phyloP scores from a whole-genome alignment of 257 asterid genomes.

The Solanum paucissectum region DNA sequence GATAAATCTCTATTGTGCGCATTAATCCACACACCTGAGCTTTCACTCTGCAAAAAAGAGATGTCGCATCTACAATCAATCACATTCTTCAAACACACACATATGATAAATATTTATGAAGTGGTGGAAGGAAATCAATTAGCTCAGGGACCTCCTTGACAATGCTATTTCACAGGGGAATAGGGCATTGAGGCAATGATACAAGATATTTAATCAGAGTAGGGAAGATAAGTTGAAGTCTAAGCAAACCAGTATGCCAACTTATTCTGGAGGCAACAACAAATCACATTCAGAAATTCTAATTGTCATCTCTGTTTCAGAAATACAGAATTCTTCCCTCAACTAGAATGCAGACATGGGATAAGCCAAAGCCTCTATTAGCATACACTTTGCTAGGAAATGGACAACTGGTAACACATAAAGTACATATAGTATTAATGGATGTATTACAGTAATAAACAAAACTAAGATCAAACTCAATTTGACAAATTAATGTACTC shows the following conservation, averaged over 20 bases:
- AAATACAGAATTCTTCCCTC: not conserved
- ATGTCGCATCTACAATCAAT: not conserved
- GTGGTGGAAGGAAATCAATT: not conserved
- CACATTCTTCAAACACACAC: not conserved
- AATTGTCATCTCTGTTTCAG: not conserved
- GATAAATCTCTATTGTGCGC: slow-evolving; percentile 62
- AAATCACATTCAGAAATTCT: not conserved
- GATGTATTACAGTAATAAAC: not conserved
- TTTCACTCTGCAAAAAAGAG: slow-evolving; percentile 51
- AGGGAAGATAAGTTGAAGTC: not conserved
- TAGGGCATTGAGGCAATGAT: not conserved
- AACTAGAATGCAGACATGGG: not conserved
- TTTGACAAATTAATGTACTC: not conserved
- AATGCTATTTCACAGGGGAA: not conserved
- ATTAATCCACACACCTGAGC: slow-evolving; percentile 67
- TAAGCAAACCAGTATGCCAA: not conserved
- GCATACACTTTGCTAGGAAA: not conserved
- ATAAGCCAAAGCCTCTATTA: not conserved
- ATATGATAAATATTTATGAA: not conserved
- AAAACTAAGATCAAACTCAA: not conserved
- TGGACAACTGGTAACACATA: not conserved
- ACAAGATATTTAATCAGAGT: not conserved
- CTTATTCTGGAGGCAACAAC: not conserved
- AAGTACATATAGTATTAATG: not conserved
- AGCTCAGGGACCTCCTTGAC: not conserved